These are phyloP conservation scores for Parasarocladium wereldwijsianum DNA, from an alignment of 2,329 filamentous ascomycete genomes.

Conservation along the genomic window DNA sequence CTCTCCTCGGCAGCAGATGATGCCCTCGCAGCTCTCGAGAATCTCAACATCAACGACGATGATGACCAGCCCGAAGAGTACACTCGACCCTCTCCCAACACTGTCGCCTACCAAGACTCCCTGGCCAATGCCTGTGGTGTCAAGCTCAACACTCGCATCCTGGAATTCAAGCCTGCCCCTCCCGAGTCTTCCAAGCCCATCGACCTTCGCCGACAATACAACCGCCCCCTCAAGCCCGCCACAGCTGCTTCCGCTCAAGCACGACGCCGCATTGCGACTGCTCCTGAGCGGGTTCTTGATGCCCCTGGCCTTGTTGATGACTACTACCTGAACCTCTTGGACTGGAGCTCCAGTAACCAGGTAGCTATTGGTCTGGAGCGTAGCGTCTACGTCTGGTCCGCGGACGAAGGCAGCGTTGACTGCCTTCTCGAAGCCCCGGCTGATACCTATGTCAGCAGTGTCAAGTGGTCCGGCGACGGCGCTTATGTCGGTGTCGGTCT, in stretches of 20 bases:
- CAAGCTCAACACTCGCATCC: conserved; percentile 83
- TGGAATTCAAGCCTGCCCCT: conserved; percentile 96
- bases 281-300: conserved; percentile 90
- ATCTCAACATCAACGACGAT: conserved; percentile 59
- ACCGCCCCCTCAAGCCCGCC: conserved; percentile 76
- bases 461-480: conserved; percentile 97
- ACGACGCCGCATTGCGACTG: conserved; percentile 81
- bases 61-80: conserved; percentile 54
- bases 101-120: conserved; percentile 82
- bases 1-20: conserved; percentile 72
- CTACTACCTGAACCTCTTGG: conserved; percentile 96
- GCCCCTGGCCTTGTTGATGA: conserved; percentile 93
- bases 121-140: conserved; percentile 85
- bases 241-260: conserved; percentile 67
- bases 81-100: conserved; percentile 70
- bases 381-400: conserved; percentile 97
- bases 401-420: conserved; percentile 78
- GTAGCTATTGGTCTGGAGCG: conserved; percentile 95
- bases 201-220: conserved; percentile 94
- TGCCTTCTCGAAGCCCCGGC: conserved; percentile 75
- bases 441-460: conserved; percentile 93
- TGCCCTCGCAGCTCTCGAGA: conserved; percentile 63
- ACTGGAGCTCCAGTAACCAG: conserved; percentile 97
- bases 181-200: conserved; percentile 97
- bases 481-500: conserved; percentile 93